Evolutionary conservation across 192 early-diverging fungal species (phyloP), one percentile per base, ranked within the genome.

Genomic region (Umbelopsis vinacea): DNA sequence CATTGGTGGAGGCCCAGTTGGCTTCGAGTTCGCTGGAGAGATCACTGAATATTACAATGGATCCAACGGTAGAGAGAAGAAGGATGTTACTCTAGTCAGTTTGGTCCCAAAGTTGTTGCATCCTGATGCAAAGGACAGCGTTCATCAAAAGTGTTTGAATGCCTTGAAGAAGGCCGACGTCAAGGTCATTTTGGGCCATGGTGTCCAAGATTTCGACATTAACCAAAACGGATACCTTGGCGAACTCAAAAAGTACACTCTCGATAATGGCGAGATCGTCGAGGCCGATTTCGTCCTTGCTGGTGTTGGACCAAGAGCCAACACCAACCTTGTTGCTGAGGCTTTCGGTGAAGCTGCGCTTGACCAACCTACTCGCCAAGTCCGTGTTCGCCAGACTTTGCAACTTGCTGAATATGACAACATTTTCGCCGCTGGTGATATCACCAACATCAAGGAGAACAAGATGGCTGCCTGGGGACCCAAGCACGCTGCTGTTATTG

Each of bases 1-100:
- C 46, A 68, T 89, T 19, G 89, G 89, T 52, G 89, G 88, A 35
- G 89, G 89, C 3, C 77, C 88, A 5, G 85, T 87, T 5, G 89
- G 89, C 17, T 78, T 89, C 47, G 81, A 91, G 69, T 71, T 86
- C 1, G 87, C 87, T 10, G 88, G 88, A 6, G 88, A 83, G 75
- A 81, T 91, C 29, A 80, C 76, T 8, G 74, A 74, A 0, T 60
- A 47, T 7, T 86, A 84, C 53, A 46, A 71, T 2, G 68, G 53
- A 12, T 24, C 57, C 9, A 55, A 81, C 29, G 57, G 57, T 9
- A 29, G 26, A 63, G 19, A 17, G 1, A 63, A 63, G 57, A 89
- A 87, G 66, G 72, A 63, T 22, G 37, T 89, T 22, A 86, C 82
- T 0, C 33, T 89, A 52, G 79, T 83, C 2, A 85, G 86, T 53